Evolutionary conservation across 2,329 filamentous ascomycete species (phyloP), one percentile per base, ranked within the genome.

Genomic region (Aspergillus pseudotamarii): DNA sequence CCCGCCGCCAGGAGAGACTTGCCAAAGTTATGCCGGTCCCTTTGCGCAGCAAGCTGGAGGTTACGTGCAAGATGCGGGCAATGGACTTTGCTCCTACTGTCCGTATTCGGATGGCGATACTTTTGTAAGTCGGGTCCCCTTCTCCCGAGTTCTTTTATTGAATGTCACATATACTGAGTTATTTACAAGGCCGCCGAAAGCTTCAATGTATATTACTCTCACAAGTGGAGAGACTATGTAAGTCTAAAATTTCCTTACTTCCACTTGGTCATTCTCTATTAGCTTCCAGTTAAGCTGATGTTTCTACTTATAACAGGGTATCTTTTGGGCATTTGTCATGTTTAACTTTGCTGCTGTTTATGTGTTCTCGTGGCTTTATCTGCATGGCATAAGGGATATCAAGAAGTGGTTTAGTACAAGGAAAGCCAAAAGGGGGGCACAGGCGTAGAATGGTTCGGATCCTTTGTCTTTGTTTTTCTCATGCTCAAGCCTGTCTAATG

Each of bases 201-300:
- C 1, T 88, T 91, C 71, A 89, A 88, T 68, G 81, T 90, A 9
- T 86, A 81, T 57, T 87, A 89, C 54, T 74, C 74, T 1, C 75
- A 90, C 58, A 87, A 88, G 54, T 91, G 89, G 89, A 78, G 88
- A 12, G 79, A 90, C 63, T 91, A 89, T 75, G 78, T 79, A 66
- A 71, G 77, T 72, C 8, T 8, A 12, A 3, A 8, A n/a, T 3
- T 14, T 28, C 26, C 4, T 43, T 30, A n/a, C 14, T 46, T 61
- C 57, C 21, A 45, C 4, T 30, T 63, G 32, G 26, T 10, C 8
- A 5, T 30, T 26, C 34, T 36, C 26, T 55, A 23, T n/a, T 11
- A 41, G 16, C 28, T 1, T n/a, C 26, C 12, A 30, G 46, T 16
- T 4, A 50, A 30, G 8, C 46, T 50, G 26, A 50, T 28, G 16